Conservation (phyloP, 2,329 filamentous ascomycete species). For the Sporothrix brunneoviolacea region DNA sequence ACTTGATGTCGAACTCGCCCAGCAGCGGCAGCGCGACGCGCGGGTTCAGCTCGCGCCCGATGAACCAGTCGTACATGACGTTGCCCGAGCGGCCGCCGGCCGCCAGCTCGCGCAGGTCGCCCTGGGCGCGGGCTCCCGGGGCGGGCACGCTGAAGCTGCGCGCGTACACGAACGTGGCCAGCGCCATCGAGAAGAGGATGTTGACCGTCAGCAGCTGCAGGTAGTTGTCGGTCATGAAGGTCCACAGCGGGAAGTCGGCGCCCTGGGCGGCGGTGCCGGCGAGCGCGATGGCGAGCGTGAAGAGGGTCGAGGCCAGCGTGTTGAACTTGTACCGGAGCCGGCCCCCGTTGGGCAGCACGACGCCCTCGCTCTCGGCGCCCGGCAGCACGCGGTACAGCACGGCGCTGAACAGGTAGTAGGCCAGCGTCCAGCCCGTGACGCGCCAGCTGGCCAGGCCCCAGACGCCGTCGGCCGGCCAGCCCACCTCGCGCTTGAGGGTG, state of each 20-base stretch:
- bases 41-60: slow-evolving; percentile 91
- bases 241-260: slow-evolving; percentile 80
- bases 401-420: slow-evolving; percentile 72
- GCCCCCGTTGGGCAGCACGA: slow-evolving; percentile 61
- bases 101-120: slow-evolving; percentile 73
- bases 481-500: slow-evolving; percentile 70
- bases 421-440: slow-evolving; percentile 62
- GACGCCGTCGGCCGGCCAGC: slow-evolving; percentile 70
- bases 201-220: slow-evolving; percentile 78
- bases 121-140: slow-evolving; percentile 41
- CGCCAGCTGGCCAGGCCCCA: slow-evolving; percentile 62
- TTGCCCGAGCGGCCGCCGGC: slow-evolving; percentile 78
- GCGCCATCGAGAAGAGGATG: slow-evolving; percentile 63
- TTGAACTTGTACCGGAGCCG: slow-evolving; percentile 78
- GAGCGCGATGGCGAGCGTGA: slow-evolving; percentile 63
- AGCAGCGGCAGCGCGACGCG: slow-evolving; percentile 71
- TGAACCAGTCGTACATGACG: slow-evolving; percentile 91
- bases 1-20: slow-evolving; percentile 83
- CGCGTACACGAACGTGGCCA: slow-evolving; percentile 75
- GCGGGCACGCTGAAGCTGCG: slow-evolving; percentile 66
- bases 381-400: slow-evolving; percentile 72
- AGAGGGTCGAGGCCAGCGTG: slow-evolving; percentile 66
- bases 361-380: slow-evolving; percentile 63
- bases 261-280: slow-evolving; percentile 72
- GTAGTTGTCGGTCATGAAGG: slow-evolving; percentile 88